phyloP scores from a whole-genome alignment of 805 yeast species.

The Metschnikowia matae region DNA sequence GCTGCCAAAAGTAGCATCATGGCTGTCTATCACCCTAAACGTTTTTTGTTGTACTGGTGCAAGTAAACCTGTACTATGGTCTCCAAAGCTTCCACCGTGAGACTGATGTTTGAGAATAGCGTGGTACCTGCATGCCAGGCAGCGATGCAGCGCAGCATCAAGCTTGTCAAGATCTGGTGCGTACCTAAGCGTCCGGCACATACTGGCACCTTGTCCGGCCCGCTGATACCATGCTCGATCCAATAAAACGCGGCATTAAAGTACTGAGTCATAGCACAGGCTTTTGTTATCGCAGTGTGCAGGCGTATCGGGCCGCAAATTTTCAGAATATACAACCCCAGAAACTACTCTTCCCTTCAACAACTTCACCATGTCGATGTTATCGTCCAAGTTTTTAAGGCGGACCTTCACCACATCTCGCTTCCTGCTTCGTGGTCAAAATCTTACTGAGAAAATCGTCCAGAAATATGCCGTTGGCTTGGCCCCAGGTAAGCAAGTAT shows the following conservation, averaged over 20 bases:
- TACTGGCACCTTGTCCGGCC: not conserved
- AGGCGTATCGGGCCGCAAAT: slow-evolving; percentile 8
- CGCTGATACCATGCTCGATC: slow-evolving; percentile 4
- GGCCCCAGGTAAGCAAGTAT: slow-evolving; percentile 70
- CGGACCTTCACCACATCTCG: slow-evolving; percentile 17
- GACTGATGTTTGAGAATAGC: not conserved
- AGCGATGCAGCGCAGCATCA: not conserved
- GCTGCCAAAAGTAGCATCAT: slow-evolving; percentile 19
- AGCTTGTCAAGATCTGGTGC: not conserved
- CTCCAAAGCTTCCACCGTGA: not conserved
- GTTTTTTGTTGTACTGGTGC: not conserved
- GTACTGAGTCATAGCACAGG: slow-evolving; percentile 20
- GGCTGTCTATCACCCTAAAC: too few relatives aligned
- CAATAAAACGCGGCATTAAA: slow-evolving; percentile 16
- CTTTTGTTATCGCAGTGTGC: slow-evolving; percentile 16
- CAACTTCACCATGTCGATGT: slow-evolving; percentile 10
- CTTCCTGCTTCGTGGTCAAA: slow-evolving; percentile 51
- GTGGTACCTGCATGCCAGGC: not conserved
- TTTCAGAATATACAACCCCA: not conserved
- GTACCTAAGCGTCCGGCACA: not conserved
- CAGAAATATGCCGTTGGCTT: slow-evolving; percentile 89
- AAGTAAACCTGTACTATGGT: not conserved
- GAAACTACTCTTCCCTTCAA: not conserved
- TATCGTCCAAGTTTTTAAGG: slow-evolving; percentile 7
- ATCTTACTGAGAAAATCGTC: slow-evolving; percentile 91